Percentiles rank a stretch among this genome's conserved stretches.
These are phyloP conservation scores for Astrephomene gubernaculifera DNA, from an alignment of 139 green algal genomes.

Conservation along the genomic window DNA sequence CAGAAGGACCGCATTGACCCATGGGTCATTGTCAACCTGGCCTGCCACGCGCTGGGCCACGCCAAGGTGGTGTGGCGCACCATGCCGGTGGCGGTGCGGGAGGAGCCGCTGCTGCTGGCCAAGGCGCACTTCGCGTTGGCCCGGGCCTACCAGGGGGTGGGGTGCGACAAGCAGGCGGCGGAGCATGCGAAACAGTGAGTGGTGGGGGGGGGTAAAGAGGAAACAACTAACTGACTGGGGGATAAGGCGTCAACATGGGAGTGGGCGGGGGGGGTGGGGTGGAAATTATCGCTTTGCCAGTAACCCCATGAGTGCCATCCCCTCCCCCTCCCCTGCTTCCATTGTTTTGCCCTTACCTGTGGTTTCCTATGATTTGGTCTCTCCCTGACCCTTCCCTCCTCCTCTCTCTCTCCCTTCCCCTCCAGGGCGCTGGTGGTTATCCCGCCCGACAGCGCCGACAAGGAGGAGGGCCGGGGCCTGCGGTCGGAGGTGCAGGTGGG, in stretches of 20 bases:
- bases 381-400: no score
- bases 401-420: background rate
- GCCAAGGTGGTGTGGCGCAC: slow-evolving; percentile 42
- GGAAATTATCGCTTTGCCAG: no score
- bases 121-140: slow-evolving; percentile 30
- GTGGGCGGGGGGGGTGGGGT: no score
- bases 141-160: slow-evolving; percentile 26
- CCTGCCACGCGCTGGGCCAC: slow-evolving; percentile 23
- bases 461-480: slow-evolving; percentile 13
- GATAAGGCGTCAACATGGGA: no score
- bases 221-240: no score
- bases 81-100: slow-evolving; percentile 14
- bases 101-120: slow-evolving; percentile 42
- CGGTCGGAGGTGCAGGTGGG: slow-evolving; percentile 11
- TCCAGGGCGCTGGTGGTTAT: slow-evolving; percentile 12
- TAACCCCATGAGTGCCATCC: no score
- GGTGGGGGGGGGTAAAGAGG: background rate
- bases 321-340: no score
- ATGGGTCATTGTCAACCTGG: slow-evolving; percentile 33
- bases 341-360: no score
- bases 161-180: slow-evolving; percentile 34
- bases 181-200: slow-evolving; percentile 44
- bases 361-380: no score
- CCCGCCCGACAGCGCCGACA: slow-evolving; percentile 13
- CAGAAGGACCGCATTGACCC: slow-evolving; percentile 26